Conservation (phyloP, 192 early-diverging fungal species). For the Coemansia brasiliensis region DNA sequence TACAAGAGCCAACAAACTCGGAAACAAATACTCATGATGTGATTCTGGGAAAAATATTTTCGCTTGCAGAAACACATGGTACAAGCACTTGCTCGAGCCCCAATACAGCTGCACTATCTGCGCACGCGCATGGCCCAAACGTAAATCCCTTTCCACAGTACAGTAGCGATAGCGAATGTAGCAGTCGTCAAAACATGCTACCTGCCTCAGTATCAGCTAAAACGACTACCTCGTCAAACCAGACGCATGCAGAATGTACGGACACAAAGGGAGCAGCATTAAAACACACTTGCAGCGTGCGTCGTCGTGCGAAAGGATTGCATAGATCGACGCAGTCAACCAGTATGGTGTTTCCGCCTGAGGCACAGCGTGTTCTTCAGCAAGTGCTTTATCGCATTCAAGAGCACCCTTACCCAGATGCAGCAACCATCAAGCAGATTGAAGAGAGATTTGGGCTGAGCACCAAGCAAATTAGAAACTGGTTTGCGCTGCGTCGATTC, state of each 20-base stretch:
- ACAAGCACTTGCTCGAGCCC: not conserved
- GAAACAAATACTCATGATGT: conserved; percentile 3
- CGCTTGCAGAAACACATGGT: conserved; percentile 10
- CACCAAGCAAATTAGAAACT: conserved; percentile 41
- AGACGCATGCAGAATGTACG: not conserved
- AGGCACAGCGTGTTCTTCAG: conserved; percentile 18
- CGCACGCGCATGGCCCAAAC: conserved; percentile 1
- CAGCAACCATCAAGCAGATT: conserved; percentile 13
- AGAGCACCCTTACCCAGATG: conserved; percentile 31
- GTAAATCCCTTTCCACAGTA: conserved; percentile 6
- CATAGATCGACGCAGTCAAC: not conserved
- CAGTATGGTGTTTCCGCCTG: conserved; percentile 22
- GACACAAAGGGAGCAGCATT: not conserved
- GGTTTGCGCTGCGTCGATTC: conserved; percentile 46
- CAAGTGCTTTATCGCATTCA: conserved; percentile 22
- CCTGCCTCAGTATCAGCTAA: not conserved
- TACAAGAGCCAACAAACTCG: conserved; percentile 1
- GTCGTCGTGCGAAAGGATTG: not conserved
- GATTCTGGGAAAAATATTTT: conserved; percentile 1
- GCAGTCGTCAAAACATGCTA: not conserved
- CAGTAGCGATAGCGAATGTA: not conserved
- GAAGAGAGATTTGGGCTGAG: conserved; percentile 12
- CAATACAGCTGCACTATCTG: not conserved
- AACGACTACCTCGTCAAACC: not conserved
- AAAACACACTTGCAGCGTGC: not conserved